phyloP scores from a whole-genome alignment of 345 rosid species.

The Geranium rotundifolium region DNA sequence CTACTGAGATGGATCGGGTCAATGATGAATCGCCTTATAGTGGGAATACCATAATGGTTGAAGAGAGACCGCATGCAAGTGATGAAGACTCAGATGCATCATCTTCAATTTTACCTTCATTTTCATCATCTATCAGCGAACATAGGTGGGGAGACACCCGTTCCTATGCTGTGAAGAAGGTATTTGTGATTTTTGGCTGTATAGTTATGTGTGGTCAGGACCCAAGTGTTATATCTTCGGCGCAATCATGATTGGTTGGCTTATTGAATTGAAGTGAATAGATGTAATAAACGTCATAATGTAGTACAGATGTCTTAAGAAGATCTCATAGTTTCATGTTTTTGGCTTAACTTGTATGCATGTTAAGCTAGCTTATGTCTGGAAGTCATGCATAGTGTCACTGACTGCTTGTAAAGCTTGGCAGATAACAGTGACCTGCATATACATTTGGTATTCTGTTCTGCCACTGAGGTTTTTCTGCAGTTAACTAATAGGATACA shows the following conservation, averaged over 20 bases:
- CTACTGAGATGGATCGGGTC: constrained; percentile 21
- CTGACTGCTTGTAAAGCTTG: neutral
- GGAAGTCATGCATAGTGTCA: neutral
- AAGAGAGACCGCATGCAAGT: constrained; percentile 33
- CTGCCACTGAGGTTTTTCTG: neutral
- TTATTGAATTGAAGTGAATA: too few species aligned
- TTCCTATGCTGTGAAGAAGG: constrained; percentile 70
- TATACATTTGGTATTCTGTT: neutral
- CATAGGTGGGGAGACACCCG: constrained; percentile 74
- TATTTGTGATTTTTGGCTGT: constrained; percentile 13
- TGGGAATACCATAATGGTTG: constrained; percentile 24
- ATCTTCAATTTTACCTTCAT: constrained; percentile 34
- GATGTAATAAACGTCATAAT: neutral
- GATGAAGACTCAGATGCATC: constrained; percentile 40
- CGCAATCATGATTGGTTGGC: neutral
- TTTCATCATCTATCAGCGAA: constrained; percentile 37
- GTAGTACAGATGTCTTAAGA: too few species aligned
- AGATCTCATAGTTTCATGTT: neutral
- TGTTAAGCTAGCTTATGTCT: neutral
- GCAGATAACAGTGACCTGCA: neutral
- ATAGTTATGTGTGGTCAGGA: too few species aligned
- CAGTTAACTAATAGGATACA: neutral
- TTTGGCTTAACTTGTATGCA: neutral
- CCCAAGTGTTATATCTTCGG: neutral
- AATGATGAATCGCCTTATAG: constrained; percentile 78